phyloP scores from a whole-genome alignment of 2,329 filamentous ascomycete genomes.

The Hypocreales sp. region DNA sequence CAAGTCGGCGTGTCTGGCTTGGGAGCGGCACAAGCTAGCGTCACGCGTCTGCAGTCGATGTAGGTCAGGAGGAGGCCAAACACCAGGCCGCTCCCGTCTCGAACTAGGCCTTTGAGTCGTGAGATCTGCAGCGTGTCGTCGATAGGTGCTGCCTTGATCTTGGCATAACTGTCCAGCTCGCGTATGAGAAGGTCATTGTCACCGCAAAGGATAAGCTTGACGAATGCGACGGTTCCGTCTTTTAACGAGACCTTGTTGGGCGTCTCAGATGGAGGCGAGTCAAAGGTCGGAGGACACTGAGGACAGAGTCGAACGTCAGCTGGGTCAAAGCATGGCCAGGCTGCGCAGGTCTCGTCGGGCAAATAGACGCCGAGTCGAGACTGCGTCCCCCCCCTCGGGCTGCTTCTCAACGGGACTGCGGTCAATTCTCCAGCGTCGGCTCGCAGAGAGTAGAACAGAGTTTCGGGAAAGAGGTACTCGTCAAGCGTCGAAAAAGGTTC shows the following conservation, averaged over 20 bases:
- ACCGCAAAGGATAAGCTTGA: slow-evolving; percentile 1
- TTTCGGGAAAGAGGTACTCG: slow-evolving; percentile 5
- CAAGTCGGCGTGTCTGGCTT: not conserved
- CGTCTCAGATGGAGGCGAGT: slow-evolving; percentile 1
- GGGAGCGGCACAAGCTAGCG: slow-evolving; percentile 1
- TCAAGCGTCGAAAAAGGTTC: slow-evolving; percentile 1
- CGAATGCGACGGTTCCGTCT: slow-evolving; percentile 1
- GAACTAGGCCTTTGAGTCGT: slow-evolving; percentile 4
- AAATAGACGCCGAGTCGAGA: slow-evolving; percentile 1
- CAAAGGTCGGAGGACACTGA: not conserved
- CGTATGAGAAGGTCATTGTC: slow-evolving; percentile 1
- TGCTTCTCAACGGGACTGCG: slow-evolving; percentile 1
- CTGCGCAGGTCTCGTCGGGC: slow-evolving; percentile 3
- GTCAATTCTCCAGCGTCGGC: slow-evolving; percentile 3
- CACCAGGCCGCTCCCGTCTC: slow-evolving; percentile 1
- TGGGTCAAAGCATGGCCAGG: slow-evolving; percentile 5
- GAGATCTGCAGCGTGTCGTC: slow-evolving; percentile 2
- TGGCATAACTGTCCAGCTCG: slow-evolving; percentile 4
- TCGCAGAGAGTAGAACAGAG: slow-evolving; percentile 4
- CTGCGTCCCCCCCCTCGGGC: not conserved
- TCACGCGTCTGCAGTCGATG: slow-evolving; percentile 2
- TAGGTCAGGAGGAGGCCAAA: slow-evolving; percentile 5
- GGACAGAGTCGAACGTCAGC: slow-evolving; percentile 2
- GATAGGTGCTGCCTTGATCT: slow-evolving; percentile 3
- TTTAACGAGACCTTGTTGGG: slow-evolving; percentile 1